A percentile compares a stretch with the other conserved stretches of the same genome.
Conservation (phyloP, 495 filamentous ascomycete species). For the Talaromyces ruber region DNA sequence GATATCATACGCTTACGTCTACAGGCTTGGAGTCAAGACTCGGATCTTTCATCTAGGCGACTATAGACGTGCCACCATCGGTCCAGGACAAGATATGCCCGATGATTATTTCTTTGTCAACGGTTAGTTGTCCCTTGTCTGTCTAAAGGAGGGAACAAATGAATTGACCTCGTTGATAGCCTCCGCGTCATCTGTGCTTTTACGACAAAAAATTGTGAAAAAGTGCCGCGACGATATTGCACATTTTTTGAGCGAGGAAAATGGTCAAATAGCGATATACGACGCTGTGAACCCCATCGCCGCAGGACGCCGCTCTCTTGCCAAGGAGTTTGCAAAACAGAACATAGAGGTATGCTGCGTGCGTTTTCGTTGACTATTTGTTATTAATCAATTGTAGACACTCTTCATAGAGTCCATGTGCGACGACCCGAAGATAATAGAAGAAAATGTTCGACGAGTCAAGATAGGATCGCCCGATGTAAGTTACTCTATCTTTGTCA, state of each 20-base stretch:
- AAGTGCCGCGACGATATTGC: slow-evolving; percentile 97
- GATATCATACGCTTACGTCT: slow-evolving; percentile 13
- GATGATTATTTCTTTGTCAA: slow-evolving; percentile 98
- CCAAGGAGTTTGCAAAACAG: slow-evolving; percentile 93
- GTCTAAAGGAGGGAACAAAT: neutral
- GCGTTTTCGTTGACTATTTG: neutral
- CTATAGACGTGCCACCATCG: slow-evolving; percentile 87
- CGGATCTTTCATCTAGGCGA: slow-evolving; percentile 96
- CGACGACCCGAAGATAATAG: slow-evolving; percentile 84
- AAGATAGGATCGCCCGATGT: slow-evolving; percentile 98
- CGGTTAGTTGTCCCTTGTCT: slow-evolving; percentile 32
- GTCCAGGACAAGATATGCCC: slow-evolving; percentile 77
- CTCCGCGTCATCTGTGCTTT: slow-evolving; percentile 73
- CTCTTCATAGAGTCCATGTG: slow-evolving; percentile 95
- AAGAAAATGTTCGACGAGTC: slow-evolving; percentile 93
- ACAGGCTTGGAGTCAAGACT: slow-evolving; percentile 93
- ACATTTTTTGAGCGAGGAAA: slow-evolving; percentile 89
- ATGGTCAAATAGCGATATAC: slow-evolving; percentile 97
- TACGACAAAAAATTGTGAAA: slow-evolving; percentile 94
- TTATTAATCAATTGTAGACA: slow-evolving; percentile 44
- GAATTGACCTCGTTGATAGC: slow-evolving; percentile 33
- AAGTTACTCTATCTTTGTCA: slow-evolving; percentile 15
- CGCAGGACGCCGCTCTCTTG: slow-evolving; percentile 73
- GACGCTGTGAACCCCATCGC: slow-evolving; percentile 95
- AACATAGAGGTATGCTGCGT: slow-evolving; percentile 65